Conservation (phyloP, 768 basidiomycete genomes). For the Tylopilus subfusipes region DNA sequence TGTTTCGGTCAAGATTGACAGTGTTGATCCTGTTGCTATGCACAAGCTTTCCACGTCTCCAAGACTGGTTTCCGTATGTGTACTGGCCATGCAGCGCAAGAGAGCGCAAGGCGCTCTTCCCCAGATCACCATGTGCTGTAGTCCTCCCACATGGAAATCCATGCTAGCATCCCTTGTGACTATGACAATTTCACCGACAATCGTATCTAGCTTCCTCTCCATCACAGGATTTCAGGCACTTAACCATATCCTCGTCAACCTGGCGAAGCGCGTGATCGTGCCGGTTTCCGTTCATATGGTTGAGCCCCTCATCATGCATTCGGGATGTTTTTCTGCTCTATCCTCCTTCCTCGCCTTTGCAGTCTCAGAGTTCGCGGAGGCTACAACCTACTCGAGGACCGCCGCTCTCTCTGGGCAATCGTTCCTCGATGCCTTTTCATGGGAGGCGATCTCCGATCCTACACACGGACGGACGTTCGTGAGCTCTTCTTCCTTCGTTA, state of each 20-base stretch:
- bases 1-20: background rate
- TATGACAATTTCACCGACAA: too few species aligned
- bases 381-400: slow-evolving; percentile 43
- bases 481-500: background rate
- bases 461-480: slow-evolving; percentile 35
- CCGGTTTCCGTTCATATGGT: background rate
- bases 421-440: slow-evolving; percentile 39
- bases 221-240: background rate
- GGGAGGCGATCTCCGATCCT: slow-evolving; percentile 33
- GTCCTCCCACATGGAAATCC: too few species aligned
- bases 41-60: background rate
- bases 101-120: too few species aligned
- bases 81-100: too few species aligned
- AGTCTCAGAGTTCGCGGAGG: slow-evolving; percentile 16
- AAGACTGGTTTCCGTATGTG: too few species aligned
- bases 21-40: background rate
- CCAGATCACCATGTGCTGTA: too few species aligned
- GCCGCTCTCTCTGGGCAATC: slow-evolving; percentile 48
- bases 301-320: background rate
- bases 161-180: too few species aligned
- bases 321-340: background rate
- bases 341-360: slow-evolving; percentile 1
- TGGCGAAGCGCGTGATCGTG: background rate
- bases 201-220: background rate
- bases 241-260: background rate